Percentiles rank a stretch among this genome's conserved stretches.
These are phyloP conservation scores for Debaryomyces fabryi DNA, from an alignment of 1,139 yeast genomes.

Conservation along the genomic window DNA sequence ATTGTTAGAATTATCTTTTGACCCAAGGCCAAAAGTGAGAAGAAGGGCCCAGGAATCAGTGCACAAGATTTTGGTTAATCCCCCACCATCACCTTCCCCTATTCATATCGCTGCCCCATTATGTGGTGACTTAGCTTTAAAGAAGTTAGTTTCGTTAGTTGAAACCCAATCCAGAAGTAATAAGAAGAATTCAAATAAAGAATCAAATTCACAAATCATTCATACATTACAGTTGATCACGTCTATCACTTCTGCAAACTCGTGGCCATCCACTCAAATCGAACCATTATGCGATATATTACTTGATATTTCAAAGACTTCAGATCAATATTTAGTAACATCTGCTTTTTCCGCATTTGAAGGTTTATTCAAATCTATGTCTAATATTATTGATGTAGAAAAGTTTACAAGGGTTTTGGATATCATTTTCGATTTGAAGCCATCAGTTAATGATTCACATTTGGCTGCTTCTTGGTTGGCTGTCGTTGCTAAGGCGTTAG, in stretches of 20 bases:
- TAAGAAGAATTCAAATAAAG: slow-evolving; percentile 48
- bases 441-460: slow-evolving; percentile 79
- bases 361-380: slow-evolving; percentile 77
- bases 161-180: slow-evolving; percentile 28
- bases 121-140: slow-evolving; percentile 71
- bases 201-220: slow-evolving; percentile 58
- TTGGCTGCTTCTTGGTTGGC: slow-evolving; percentile 95
- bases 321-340: slow-evolving; percentile 81
- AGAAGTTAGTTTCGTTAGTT: slow-evolving; percentile 51
- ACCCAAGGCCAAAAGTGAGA: slow-evolving; percentile 93
- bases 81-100: slow-evolving; percentile 81
- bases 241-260: slow-evolving; percentile 67
- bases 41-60: slow-evolving; percentile 93
- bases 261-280: slow-evolving; percentile 77
- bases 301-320: slow-evolving; percentile 74
- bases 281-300: slow-evolving; percentile 77
- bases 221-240: slow-evolving; percentile 77
- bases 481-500: slow-evolving; percentile 84
- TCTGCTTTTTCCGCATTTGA: slow-evolving; percentile 87
- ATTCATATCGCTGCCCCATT: slow-evolving; percentile 74
- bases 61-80: slow-evolving; percentile 57
- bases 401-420: slow-evolving; percentile 67
- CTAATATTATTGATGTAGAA: slow-evolving; percentile 61
- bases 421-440: slow-evolving; percentile 76
- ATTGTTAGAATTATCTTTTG: slow-evolving; percentile 75